Base-by-base conservation (phyloP, 176 grass and related monocot genomes). In the Aechmea fasciata region DNA sequence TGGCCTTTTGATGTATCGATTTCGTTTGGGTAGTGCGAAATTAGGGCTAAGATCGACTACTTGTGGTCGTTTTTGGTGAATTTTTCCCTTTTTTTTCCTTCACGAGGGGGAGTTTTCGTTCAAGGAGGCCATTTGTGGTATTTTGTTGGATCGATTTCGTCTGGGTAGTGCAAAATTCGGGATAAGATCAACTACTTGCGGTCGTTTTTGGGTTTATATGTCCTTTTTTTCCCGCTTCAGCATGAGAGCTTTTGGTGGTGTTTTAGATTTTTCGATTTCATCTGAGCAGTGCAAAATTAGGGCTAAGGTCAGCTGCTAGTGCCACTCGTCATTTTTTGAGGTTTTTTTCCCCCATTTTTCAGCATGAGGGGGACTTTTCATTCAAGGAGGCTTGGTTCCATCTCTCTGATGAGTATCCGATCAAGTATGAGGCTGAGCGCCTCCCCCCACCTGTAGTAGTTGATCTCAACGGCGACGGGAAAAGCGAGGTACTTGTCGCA, bases 361-460 rank as follows among this genome's bases (percentile, higher is more conserved):
- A 59, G 89, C 93, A 97, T 74, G 93, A 92, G 47, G 86, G 93
- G 29, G 89, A 97, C 77, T 92, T 97, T 73, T 87, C 86, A 10
- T 92, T 97, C 78, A 81, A 72, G 52, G 94, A 97, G 81, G 83
- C 94, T 18, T 97, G 94, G 89, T 88, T 87, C 75, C 94, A 97
- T 73, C 78, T 97, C 67, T 74, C 84, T 41, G 94, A 97, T 41
- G 82, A 92, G 41, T 92, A 81, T 76, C 89, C 94, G 25, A 87
- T 97, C 74, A 92, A 90, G 75, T 85, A 90, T 48, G 94, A 97
- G 29, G 86, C 86, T 13, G 89, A 97, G 52, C 88, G 89, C 74
- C 86, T 92, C 47, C 94, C 89, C 2, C 89, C 84, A 3, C 93
- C 93, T 3, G 72, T 97, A 54, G 74, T 97, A 65, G 85, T 82